These are phyloP conservation scores for Termitomyces sp. DNA, from an alignment of 768 basidiomycete genomes.

Conservation along the genomic window DNA sequence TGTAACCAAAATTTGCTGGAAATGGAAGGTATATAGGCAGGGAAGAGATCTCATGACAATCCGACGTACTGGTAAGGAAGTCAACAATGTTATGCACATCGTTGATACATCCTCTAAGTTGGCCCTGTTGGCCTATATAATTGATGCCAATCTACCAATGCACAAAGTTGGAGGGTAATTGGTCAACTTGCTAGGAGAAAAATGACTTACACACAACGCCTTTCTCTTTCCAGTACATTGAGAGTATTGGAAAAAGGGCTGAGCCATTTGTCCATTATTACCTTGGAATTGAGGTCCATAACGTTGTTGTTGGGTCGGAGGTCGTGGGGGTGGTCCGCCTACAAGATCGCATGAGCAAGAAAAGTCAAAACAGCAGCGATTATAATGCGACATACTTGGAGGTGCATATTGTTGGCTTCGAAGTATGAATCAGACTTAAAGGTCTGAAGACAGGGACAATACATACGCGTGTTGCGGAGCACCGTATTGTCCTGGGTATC, in stretches of 20 bases:
- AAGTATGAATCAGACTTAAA: not conserved
- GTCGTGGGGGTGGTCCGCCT: slow-evolving; percentile 42
- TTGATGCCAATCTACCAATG: slow-evolving; percentile 77
- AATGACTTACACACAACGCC: slow-evolving; percentile 69
- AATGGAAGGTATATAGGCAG: not conserved
- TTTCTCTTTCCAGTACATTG: slow-evolving; percentile 87
- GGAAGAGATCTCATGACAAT: not conserved
- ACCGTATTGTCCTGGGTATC: slow-evolving; percentile 23
- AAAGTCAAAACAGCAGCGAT: not conserved
- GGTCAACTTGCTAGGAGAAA: not conserved
- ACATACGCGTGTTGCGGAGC: slow-evolving; percentile 13
- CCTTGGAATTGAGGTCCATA: slow-evolving; percentile 58
- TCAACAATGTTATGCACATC: slow-evolving; percentile 77
- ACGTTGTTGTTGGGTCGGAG: slow-evolving; percentile 52
- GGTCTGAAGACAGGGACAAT: not conserved
- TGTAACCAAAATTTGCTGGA: slow-evolving; percentile 61
- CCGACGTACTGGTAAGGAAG: slow-evolving; percentile 67
- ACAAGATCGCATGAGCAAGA: not conserved
- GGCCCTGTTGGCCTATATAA: slow-evolving; percentile 64
- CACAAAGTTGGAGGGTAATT: not conserved
- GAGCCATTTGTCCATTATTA: slow-evolving; percentile 36
- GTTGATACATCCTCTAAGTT: slow-evolving; percentile 85
- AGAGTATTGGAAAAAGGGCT: slow-evolving; percentile 80
- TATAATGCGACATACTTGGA: slow-evolving; percentile 14
- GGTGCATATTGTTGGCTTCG: slow-evolving; percentile 11